Evolutionary conservation across 2,329 filamentous ascomycete genomes (phyloP).

Genomic region (Metarhizium sp.): DNA sequence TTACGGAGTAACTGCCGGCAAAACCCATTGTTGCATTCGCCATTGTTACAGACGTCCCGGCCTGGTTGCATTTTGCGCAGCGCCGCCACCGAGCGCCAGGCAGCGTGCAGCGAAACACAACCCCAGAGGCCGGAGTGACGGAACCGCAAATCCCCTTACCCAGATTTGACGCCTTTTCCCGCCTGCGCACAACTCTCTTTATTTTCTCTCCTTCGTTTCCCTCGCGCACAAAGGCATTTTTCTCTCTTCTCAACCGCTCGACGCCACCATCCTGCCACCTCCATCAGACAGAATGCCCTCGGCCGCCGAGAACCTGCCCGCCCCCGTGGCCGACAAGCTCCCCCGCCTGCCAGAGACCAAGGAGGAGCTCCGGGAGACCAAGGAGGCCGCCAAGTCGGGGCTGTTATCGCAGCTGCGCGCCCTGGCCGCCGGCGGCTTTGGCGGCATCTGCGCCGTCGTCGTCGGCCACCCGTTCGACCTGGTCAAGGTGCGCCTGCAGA

Average conservation of each 20-base stretch:
- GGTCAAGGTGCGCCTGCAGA: constrained; percentile 95
- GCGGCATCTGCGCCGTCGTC: constrained; percentile 85
- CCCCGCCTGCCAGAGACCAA: constrained; percentile 33
- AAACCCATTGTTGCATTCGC: too few species aligned
- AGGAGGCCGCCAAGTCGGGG: constrained; percentile 24
- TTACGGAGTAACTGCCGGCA: too few species aligned
- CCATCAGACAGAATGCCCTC: constrained; percentile 11
- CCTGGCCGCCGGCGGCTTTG: constrained; percentile 81
- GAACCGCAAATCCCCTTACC: not conserved
- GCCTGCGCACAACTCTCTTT: not conserved
- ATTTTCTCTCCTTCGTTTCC: not conserved
- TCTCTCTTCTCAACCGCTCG: not conserved
- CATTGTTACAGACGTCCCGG: too few species aligned
- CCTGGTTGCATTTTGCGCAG: too few species aligned
- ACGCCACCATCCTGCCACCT: constrained; percentile 6
- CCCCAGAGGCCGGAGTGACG: not conserved
- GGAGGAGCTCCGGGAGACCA: constrained; percentile 30
- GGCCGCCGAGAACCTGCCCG: constrained; percentile 12
- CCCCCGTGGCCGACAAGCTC: constrained; percentile 32
- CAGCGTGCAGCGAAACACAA: not conserved
- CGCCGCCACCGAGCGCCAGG: not conserved
- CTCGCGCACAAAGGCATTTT: not conserved
- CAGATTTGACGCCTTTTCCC: not conserved
- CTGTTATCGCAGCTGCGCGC: constrained; percentile 58
- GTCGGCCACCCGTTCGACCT: constrained; percentile 96